Percentiles rank a stretch among this genome's conserved stretches.
Evolutionary conservation across 148 eudicot genomes (phyloP).

Genomic region (Agrostemma githago): DNA sequence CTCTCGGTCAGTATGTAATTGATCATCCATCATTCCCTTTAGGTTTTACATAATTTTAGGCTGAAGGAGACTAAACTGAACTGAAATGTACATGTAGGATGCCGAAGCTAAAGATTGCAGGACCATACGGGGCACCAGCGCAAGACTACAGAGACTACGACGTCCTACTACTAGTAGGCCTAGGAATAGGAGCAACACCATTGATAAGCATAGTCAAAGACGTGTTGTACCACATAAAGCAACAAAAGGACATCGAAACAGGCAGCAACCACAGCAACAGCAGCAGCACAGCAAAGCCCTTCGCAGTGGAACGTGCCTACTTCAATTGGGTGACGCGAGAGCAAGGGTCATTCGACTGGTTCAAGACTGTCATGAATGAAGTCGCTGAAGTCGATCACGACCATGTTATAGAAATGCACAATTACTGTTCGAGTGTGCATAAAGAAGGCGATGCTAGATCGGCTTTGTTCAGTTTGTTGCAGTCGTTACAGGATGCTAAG

Average conservation of each 20-base stretch:
- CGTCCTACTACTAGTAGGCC: conserved; percentile 49
- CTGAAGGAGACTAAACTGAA: too few species aligned
- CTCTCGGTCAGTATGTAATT: conserved; percentile 27
- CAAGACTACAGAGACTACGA: conserved; percentile 63
- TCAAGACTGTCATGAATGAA: conserved; percentile 49
- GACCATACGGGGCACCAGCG: conserved; percentile 61
- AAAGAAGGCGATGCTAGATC: conserved; percentile 61
- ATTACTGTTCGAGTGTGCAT: conserved; percentile 47
- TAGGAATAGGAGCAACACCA: conserved; percentile 61
- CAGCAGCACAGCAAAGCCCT: conserved; percentile 21
- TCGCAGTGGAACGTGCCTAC: conserved; percentile 36
- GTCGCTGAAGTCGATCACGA: conserved; percentile 51
- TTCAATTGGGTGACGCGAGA: conserved; percentile 55
- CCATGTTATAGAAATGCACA: conserved; percentile 48
- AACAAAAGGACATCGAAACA: conserved; percentile 25
- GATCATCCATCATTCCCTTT: neutral
- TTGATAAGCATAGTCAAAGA: conserved; percentile 53
- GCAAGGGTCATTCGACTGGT: conserved; percentile 58
- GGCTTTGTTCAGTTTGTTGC: conserved; percentile 50
- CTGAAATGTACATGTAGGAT: conserved; percentile 18
- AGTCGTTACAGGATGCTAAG: conserved; percentile 47
- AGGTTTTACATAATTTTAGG: neutral
- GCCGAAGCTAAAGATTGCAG: conserved; percentile 43
- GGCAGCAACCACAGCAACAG: conserved; percentile 5
- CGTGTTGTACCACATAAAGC: conserved; percentile 47